Evolutionary conservation across 2,329 filamentous ascomycete species (phyloP), one percentile per base, ranked within the genome.

Genomic region (Dryadomyces quercus-mongolicae): DNA sequence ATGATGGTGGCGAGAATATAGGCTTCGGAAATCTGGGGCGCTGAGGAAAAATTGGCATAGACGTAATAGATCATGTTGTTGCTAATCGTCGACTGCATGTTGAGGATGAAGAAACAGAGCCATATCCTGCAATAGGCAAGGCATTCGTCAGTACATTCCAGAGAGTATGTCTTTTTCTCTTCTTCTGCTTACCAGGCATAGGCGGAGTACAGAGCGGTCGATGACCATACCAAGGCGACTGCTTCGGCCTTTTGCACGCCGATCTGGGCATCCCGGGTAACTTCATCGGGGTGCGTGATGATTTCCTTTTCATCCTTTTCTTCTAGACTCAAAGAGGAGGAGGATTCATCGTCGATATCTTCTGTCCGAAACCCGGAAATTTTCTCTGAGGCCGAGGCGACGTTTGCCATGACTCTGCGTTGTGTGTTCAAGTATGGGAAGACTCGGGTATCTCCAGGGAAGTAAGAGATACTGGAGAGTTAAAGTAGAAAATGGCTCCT

Each of bases 1-100:
- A 84, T 76, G 45, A 79, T 67, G 57, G 68, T 73, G 20, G 77
- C 69, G 10, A 84, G 70, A 56, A 84, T 76, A 48, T 69, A 67
- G 13, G 77, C 75, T 7, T 76, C 71, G 1, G 76, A 71, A 2
- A 76, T 71, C 18, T 81, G 67, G 1, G 77, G 80, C 62, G 82
- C 79, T 20, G 66, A 62, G 13, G 67, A 57, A 60, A 80, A 82
- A 42, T 63, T 63, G 60, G 72, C 76, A n/a, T 75, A 77, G 43
- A 76, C 71, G 59, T 71, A 79, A 12, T 74, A 70, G 3, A 65
- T 67, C 51, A 79, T 58, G 52, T 66, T 70, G 45, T 62, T 59
- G 13, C 68, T 62, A 52, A 70, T 63, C 51, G 64, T 63, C n/a
- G 16, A 38, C 45, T 53, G 51, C 13, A 53, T 34, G 15, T 31